Conservation (phyloP, 768 basidiomycete species). For the Hygrocybe punicea region DNA sequence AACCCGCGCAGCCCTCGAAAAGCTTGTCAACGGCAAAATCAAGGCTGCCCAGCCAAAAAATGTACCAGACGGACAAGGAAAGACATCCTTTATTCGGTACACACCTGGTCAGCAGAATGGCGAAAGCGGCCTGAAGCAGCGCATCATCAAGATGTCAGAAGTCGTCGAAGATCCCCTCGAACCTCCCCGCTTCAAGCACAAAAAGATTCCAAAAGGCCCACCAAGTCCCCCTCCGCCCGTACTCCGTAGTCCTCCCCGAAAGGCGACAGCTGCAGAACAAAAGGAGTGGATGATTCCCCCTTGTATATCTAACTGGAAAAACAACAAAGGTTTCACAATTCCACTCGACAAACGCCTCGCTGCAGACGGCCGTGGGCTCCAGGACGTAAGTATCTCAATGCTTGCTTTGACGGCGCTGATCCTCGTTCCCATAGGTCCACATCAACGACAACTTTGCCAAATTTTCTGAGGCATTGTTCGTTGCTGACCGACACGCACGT, state of each 20-base stretch:
- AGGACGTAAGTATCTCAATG: slow-evolving; percentile 67
- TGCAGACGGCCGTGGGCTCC: slow-evolving; percentile 95
- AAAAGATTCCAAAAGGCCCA: slow-evolving; percentile 96
- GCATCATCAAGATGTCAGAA: slow-evolving; percentile 99
- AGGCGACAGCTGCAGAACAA: slow-evolving; percentile 94
- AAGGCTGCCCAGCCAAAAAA: slow-evolving; percentile 98
- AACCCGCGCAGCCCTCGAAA: slow-evolving; percentile 88
- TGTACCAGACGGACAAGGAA: slow-evolving; percentile 79
- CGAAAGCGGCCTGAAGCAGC: slow-evolving; percentile 70
- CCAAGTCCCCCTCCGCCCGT: slow-evolving; percentile 97
- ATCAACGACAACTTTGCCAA: slow-evolving; percentile 99
- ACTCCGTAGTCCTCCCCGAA: slow-evolving; percentile 89
- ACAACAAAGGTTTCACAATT: slow-evolving; percentile 99
- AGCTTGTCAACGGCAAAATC: slow-evolving; percentile 91
- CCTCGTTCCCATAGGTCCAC: slow-evolving; percentile 60
- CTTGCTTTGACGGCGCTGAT: neutral
- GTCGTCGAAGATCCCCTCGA: slow-evolving; percentile 97
- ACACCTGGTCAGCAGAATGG: slow-evolving; percentile 89
- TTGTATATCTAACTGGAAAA: slow-evolving; percentile 99
- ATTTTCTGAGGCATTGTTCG: slow-evolving; percentile 92
- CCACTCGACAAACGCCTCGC: slow-evolving; percentile 97
- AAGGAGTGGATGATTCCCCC: slow-evolving; percentile 99
- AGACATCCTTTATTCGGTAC: slow-evolving; percentile 90
- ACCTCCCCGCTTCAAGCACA: slow-evolving; percentile 96
- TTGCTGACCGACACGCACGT: slow-evolving; percentile 95